Base-by-base conservation (phyloP, 78 protist species). In the Trichosphaerium sp. region DNA sequence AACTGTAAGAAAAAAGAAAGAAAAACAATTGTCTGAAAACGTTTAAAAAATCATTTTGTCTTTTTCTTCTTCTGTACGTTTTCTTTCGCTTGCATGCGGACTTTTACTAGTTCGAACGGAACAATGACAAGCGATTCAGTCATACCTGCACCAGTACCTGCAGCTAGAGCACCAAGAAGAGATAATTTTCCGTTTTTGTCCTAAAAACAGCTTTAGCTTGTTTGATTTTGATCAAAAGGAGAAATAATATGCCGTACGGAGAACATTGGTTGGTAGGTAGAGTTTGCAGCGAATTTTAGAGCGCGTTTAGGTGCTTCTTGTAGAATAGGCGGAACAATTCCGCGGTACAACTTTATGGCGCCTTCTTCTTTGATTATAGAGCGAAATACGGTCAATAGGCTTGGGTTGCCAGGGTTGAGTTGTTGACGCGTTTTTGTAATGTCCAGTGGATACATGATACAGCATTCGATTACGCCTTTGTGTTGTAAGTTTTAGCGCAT, bases 71-170 rank as follows among this genome's bases (percentile, higher is more conserved):
- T 74, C 29, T 74, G 75, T 31, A 69, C 71, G 59, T 74, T 74
- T 43, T 74, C 80, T 57, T 78, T 78, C 4, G 72, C 84, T 68
- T 87, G 92, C 59, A 87, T 40, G 55, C 92, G 69, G 58, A 87
- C 74, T 59, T 87, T 87, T 51, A 87, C 88, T 2, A 82, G 57
- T 68, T 87, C 88, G 25, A 87, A 87, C 25, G 92, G 92, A 32
- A 72, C 80, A 0, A 82, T 76, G 38, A 87, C 56, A 51, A 87
- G 61, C 3, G 92, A 85, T 59, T 87, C 92, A 28, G 88, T 71
- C 21, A 70, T 61, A 51, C 87, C 92, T 28, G 92, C 85, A 1
- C n/a, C 34, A 15, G 71, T 71, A 56, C 92, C 92, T 21, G 82
- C 58, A 23, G 48, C 72, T n/a, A 37, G n/a, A 14, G 76, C 38